Percentiles rank a stretch among this genome's conserved stretches.
phyloP scores from a whole-genome alignment of 352 stramenopile species.

The Pythium utonaiense region DNA sequence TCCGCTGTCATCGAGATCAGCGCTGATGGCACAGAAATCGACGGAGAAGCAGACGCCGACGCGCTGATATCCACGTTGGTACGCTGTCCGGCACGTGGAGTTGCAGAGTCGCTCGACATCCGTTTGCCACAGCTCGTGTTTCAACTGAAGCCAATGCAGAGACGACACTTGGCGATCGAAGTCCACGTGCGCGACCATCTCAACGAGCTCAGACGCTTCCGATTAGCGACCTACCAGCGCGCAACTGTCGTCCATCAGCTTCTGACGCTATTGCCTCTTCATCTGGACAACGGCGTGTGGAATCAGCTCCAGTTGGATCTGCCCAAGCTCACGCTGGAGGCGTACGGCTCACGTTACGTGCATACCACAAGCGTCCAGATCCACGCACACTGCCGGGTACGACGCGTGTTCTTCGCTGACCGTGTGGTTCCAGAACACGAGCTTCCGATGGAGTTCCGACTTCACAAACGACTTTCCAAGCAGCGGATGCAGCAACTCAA shows the following conservation, averaged over 20 bases:
- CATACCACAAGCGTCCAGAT: conserved; percentile 44
- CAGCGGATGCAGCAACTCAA: conserved; percentile 20
- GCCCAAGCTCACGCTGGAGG: conserved; percentile 32
- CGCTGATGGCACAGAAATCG: conserved; percentile 15
- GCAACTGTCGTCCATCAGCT: conserved; percentile 35
- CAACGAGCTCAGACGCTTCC: conserved; percentile 33
- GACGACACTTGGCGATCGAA: conserved; percentile 40
- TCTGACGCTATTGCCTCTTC: conserved; percentile 39
- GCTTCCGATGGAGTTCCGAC: conserved; percentile 47
- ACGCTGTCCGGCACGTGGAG: conserved; percentile 30
- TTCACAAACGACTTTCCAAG: conserved; percentile 45
- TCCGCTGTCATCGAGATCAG: conserved; percentile 53
- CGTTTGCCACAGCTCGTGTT: conserved; percentile 45
- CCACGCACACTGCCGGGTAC: conserved; percentile 54
- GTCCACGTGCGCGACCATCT: conserved; percentile 37
- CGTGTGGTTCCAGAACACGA: conserved; percentile 33
- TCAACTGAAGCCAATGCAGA: conserved; percentile 38
- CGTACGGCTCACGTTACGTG: conserved; percentile 41
- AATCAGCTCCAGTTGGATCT: conserved; percentile 64
- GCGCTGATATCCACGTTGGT: conserved; percentile 42
- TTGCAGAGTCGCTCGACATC: conserved; percentile 37
- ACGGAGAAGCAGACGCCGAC: not conserved
- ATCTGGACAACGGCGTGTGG: conserved; percentile 36
- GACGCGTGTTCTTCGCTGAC: conserved; percentile 56
- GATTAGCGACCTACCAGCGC: conserved; percentile 47